Base-by-base conservation (phyloP, 306 rosid species). In the Prunus salicina region DNA sequence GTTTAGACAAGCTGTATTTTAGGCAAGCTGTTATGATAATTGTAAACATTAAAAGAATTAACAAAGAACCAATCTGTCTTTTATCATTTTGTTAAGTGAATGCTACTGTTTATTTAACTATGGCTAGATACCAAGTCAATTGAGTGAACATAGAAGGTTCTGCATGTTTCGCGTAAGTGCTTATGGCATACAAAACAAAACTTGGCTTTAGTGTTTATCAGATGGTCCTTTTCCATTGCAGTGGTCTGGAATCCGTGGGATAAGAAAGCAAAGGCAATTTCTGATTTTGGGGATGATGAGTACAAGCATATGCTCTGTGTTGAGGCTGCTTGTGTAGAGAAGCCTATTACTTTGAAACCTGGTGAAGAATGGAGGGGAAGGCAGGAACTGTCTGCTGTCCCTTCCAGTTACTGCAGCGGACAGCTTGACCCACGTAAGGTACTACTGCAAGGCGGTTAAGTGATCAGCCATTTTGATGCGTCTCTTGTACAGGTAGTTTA, bases 161-260 rank as follows among this genome's bases (percentile, higher is more conserved):
- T 60, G 51, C n/a, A 53, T 41, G 69, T 64, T 28, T 22, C 16
- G 2, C 24, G 2, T 15, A 61, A 27, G 67, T 20, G 13, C 7
- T 27, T 60, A 12, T 12, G 34, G 20, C 12, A 16, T 71, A 55
- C 65, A n/a, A 28, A 69, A 19, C 15, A 53, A 71, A 55, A n/a
- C 13, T 28, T 11, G 47, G 3, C 53, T 1, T 32, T 34, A 6
- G 66, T 72, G 34, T 62, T 43, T 38, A 66, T 57, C 47, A 64
- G 47, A 15, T 64, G 9, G 45, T 64, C 18, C n/a, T 63, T 65
- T 74, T 67, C 12, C 0, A 22, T 6, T 83, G 76, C 75, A 93
- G 97, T 85, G 81, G 90, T 92, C 43, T 93, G 94, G 96, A 93
- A 93, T 69, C 96, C 96, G 0, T 93, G 97, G 97, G 96, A 90